Percentiles rank a stretch among this genome's conserved stretches.
These are phyloP conservation scores for Yamadazyma aaseri DNA, from an alignment of 1,139 yeast genomes.

Conservation along the genomic window DNA sequence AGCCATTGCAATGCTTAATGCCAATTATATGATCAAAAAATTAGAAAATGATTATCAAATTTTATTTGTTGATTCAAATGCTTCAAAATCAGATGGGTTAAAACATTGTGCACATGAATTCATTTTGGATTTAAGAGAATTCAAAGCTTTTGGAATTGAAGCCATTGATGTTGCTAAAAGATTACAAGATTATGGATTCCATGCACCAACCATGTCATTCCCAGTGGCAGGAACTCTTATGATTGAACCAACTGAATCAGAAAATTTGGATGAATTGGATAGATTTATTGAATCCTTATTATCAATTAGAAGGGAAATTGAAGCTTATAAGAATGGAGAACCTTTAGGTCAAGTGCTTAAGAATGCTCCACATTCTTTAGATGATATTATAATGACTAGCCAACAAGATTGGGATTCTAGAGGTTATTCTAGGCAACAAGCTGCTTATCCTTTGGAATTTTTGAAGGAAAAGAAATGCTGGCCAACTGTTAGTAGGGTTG, in stretches of 20 bases:
- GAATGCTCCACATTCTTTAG: constrained; percentile 89
- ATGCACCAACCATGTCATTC: constrained; percentile 98
- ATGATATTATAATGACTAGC: constrained; percentile 62
- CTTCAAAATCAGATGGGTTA: constrained; percentile 46
- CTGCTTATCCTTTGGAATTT: constrained; percentile 84
- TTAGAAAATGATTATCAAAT: constrained; percentile 71
- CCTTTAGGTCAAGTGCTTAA: constrained; percentile 71
- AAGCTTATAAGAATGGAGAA: constrained; percentile 66
- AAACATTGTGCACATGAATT: constrained; percentile 96
- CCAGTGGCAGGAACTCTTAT: constrained; percentile 96
- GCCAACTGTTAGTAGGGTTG: constrained; percentile 92
- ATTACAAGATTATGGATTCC: constrained; percentile 96
- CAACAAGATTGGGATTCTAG: constrained; percentile 71
- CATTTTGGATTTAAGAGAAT: constrained; percentile 85
- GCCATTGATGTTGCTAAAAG: constrained; percentile 97
- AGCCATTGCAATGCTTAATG: constrained; percentile 86
- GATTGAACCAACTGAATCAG: constrained; percentile 98
- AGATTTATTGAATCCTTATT: constrained; percentile 88
- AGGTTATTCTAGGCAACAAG: constrained; percentile 89
- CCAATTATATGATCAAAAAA: constrained; percentile 89
- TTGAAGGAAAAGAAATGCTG: constrained; percentile 80
- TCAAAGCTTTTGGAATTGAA: constrained; percentile 79
- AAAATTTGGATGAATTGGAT: constrained; percentile 82
- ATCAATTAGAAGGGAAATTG: constrained; percentile 78
- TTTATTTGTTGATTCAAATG: constrained; percentile 61